Base-by-base conservation (phyloP, 306 rosid species). In the Begonia fuchsioides region DNA sequence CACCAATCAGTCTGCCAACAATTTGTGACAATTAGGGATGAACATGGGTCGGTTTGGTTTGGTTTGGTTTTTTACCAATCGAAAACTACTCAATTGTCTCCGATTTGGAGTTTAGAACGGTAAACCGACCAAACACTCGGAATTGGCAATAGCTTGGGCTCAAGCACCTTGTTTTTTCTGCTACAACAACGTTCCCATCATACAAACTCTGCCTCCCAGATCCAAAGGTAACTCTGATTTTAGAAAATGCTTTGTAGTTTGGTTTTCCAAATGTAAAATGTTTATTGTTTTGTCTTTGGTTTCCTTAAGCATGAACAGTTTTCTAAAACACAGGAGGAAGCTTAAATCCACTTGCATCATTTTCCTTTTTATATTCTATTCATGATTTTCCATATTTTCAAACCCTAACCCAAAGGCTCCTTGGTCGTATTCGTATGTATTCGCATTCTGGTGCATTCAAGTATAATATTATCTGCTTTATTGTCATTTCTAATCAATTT, bases 91-190 rank as follows among this genome's bases (percentile, higher is more conserved):
- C n/a, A n/a, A n/a, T n/a, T n/a, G n/a, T n/a, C n/a, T n/a, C n/a
- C n/a, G n/a, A n/a, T n/a, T n/a, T n/a, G n/a, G n/a, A n/a, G n/a
- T n/a, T n/a, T n/a, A n/a, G n/a, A n/a, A n/a, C n/a, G n/a, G n/a
- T n/a, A n/a, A n/a, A n/a, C n/a, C n/a, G n/a, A n/a, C n/a, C n/a
- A n/a, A n/a, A n/a, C n/a, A n/a, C n/a, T n/a, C n/a, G n/a, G n/a
- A n/a, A n/a, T n/a, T n/a, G n/a, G n/a, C n/a, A n/a, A 75, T 38
- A 17, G 74, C 78, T 67, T 77, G 74, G 0, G 94, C 72, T 43
- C 74, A 74, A 59, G 94, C 83, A 35, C 84, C 82, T 67, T 79
- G 43, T 92, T 90, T 68, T 75, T 73, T 87, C 90, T 50, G 92
- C 92, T 43, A 75, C 87, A 15, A 87, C 76, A 17, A 82, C 94